phyloP scores from a whole-genome alignment of 495 filamentous ascomycete genomes.

The Penicillium waksmanii region DNA sequence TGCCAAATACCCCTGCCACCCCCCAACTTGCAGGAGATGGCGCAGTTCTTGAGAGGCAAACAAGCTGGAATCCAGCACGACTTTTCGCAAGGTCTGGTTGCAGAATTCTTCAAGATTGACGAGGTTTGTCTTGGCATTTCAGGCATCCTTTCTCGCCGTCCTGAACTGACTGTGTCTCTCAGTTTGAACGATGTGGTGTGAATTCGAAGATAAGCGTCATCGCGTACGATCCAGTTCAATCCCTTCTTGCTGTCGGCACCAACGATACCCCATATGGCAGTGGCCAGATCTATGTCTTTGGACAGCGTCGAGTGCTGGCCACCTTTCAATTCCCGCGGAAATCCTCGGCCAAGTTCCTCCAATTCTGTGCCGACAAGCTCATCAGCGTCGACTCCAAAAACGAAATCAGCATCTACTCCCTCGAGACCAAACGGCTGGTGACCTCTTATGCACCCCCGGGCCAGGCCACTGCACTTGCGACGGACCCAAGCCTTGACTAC shows the following conservation, averaged over 20 bases:
- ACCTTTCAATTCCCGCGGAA: conserved; percentile 65
- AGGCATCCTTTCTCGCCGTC: conserved; percentile 31
- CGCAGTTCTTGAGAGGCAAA: conserved; percentile 85
- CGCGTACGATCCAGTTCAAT: conserved; percentile 92
- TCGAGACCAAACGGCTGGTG: conserved; percentile 62
- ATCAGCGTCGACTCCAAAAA: conserved; percentile 82
- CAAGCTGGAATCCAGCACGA: conserved; percentile 92
- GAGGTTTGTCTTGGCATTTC: conserved; percentile 59
- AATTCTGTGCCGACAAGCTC: conserved; percentile 78
- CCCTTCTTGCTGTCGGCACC: conserved; percentile 90
- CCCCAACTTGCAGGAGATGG: conserved; percentile 54
- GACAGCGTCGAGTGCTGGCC: conserved; percentile 77
- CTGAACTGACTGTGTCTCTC: conserved; percentile 26
- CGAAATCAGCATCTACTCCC: conserved; percentile 78
- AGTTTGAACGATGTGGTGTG: conserved; percentile 82
- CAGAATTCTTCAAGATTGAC: conserved; percentile 78
- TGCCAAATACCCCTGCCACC: conserved; percentile 10
- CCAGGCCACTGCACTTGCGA: conserved; percentile 67
- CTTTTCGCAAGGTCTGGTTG: conserved; percentile 75
- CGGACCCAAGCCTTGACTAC: conserved; percentile 91
- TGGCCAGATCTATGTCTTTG: conserved; percentile 89
- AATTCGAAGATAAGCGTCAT: conserved; percentile 82
- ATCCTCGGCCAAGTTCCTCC: conserved; percentile 69
- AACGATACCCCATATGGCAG: conserved; percentile 75
- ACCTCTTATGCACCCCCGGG: conserved; percentile 73